phyloP scores from a whole-genome alignment of 129 eudicot genomes.

The Centaurea solstitialis region DNA sequence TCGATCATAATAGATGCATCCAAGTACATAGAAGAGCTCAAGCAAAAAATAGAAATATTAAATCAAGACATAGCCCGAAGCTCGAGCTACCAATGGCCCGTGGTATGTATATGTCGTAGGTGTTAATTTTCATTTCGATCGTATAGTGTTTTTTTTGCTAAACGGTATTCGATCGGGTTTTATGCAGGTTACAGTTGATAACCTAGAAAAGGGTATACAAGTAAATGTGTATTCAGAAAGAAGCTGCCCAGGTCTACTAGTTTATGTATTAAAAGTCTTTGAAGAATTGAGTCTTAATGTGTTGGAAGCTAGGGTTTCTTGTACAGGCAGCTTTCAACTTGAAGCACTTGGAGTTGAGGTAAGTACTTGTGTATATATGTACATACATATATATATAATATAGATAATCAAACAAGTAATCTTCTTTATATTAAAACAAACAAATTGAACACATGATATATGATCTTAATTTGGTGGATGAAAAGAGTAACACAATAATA shows the following conservation, averaged over 20 bases:
- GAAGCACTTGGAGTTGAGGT: constrained; percentile 87
- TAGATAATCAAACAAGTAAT: neutral
- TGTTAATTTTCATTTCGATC: neutral
- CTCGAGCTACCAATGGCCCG: constrained; percentile 51
- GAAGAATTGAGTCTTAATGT: constrained; percentile 80
- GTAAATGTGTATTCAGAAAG: constrained; percentile 65
- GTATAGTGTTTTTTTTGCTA: neutral
- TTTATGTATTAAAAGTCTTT: constrained; percentile 66
- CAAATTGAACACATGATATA: neutral
- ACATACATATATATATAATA: too few relatives aligned
- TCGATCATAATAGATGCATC: constrained; percentile 84
- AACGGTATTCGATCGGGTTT: neutral
- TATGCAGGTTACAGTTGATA: constrained; percentile 64
- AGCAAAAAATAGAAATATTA: constrained; percentile 67
- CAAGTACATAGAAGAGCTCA: constrained; percentile 75
- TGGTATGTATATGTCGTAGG: constrained; percentile 36
- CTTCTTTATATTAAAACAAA: neutral
- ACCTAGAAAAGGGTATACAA: constrained; percentile 72
- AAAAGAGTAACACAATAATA: neutral
- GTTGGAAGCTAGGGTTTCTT: constrained; percentile 91
- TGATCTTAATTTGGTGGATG: neutral
- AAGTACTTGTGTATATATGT: neutral
- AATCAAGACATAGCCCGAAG: constrained; percentile 61
- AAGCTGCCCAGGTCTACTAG: constrained; percentile 85
- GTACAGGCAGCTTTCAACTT: constrained; percentile 73